Conservation (phyloP, 2,329 filamentous ascomycete genomes). For the Clarireedia hainanense region DNA sequence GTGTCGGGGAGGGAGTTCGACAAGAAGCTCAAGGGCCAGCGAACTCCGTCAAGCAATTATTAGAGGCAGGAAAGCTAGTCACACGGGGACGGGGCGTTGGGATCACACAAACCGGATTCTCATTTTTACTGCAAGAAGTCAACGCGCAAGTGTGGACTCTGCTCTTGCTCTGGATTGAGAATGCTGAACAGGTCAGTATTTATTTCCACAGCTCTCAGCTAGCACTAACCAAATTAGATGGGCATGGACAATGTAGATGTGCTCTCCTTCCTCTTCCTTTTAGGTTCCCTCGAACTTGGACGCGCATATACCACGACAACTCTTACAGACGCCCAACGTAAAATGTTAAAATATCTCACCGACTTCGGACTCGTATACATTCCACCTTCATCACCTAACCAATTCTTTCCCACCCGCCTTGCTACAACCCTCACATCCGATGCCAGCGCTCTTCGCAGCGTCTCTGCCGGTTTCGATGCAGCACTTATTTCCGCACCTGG, state of each 20-base stretch:
- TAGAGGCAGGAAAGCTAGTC: constrained; percentile 75
- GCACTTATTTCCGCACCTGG: constrained; percentile 43
- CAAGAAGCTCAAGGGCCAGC: constrained; percentile 50
- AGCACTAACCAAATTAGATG: constrained; percentile 22
- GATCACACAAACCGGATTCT: constrained; percentile 91
- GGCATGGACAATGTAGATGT: constrained; percentile 87
- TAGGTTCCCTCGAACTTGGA: constrained; percentile 87
- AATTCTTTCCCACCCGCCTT: constrained; percentile 84
- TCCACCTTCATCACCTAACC: constrained; percentile 46
- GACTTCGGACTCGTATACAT: constrained; percentile 91
- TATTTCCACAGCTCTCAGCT: not conserved
- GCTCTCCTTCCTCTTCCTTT: constrained; percentile 90
- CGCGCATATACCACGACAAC: constrained; percentile 83
- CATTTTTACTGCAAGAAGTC: constrained; percentile 87
- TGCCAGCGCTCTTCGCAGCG: constrained; percentile 60
- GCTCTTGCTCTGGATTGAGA: constrained; percentile 85
- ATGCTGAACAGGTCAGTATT: constrained; percentile 53
- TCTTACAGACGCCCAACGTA: constrained; percentile 70
- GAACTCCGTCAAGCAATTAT: constrained; percentile 73
- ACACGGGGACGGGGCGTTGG: constrained; percentile 51
- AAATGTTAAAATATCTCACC: constrained; percentile 83
- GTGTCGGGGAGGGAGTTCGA: constrained; percentile 48
- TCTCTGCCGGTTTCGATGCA: constrained; percentile 60
- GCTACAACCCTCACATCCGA: constrained; percentile 85
- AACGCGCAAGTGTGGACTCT: constrained; percentile 97